Percentiles rank a stretch among this genome's conserved stretches.
Evolutionary conservation across 495 filamentous ascomycete species (phyloP).

Genomic region (Aspergillus homomorphus): DNA sequence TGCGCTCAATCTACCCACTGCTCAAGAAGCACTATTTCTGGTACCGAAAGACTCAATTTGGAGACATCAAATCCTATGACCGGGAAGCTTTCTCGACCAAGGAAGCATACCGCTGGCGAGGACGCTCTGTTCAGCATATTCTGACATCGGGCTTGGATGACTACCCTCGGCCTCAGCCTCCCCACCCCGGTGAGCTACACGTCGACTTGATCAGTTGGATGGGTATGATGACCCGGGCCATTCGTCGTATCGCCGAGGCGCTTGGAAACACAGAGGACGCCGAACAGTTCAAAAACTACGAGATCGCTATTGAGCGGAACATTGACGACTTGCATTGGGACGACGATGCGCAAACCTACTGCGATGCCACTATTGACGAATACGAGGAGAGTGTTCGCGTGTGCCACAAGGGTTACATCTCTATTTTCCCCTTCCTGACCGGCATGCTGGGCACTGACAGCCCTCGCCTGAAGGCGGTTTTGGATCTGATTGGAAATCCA

Average conservation of each 20-base stretch:
- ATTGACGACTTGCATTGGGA: constrained; percentile 94
- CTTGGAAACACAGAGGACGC: constrained; percentile 74
- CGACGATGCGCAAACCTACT: constrained; percentile 74
- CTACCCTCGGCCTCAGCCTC: constrained; percentile 90
- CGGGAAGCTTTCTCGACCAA: constrained; percentile 79
- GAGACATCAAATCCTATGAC: constrained; percentile 88
- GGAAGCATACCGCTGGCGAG: constrained; percentile 95
- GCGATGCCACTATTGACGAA: constrained; percentile 93
- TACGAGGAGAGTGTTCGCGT: constrained; percentile 87
- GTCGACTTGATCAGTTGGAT: constrained; percentile 95
- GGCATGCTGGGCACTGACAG: constrained; percentile 72
- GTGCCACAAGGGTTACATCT: constrained; percentile 96
- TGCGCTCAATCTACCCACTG: constrained; percentile 83
- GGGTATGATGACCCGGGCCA: constrained; percentile 83
- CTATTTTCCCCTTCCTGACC: constrained; percentile 87
- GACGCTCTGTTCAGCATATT: constrained; percentile 80
- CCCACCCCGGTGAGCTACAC: constrained; percentile 97
- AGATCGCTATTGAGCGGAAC: constrained; percentile 79
- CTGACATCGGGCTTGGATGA: constrained; percentile 93
- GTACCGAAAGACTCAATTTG: constrained; percentile 89
- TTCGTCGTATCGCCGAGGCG: constrained; percentile 71
- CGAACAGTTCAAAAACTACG: constrained; percentile 63
- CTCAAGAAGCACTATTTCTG: constrained; percentile 88
- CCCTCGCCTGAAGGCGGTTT: constrained; percentile 64
- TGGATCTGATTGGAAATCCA: constrained; percentile 76